Evolutionary conservation across 805 yeast species (phyloP), one percentile per base, ranked within the genome.

Genomic region (Saccharomyces cerevisiae): DNA sequence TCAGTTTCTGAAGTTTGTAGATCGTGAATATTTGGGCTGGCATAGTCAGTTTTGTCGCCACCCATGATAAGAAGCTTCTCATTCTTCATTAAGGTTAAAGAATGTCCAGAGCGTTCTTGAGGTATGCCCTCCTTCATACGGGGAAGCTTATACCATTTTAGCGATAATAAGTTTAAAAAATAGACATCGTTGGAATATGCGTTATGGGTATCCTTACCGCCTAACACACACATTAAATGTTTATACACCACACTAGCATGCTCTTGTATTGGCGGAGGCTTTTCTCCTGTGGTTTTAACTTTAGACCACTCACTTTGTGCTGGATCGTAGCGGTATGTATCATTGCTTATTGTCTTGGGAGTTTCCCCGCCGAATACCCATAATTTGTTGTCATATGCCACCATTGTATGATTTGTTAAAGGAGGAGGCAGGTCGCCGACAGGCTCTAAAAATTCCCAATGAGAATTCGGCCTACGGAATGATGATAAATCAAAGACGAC

Each of bases 351-450:
- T 50, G 79, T 77, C 56, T 78, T 82, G 28, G 85, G 81, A 62
- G 89, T 89, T 55, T 89, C 87, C 55, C 99, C 99, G 56, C 99
- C 99, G 72, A 87, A 94, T 10, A 94, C 75, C 76, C 85, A 92
- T 53, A 94, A 75, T 66, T 84, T 84, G 67, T 85, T 83, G 59
- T 86, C 84, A 72, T 79, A 85, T 1, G 92, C 80, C 22, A 84
- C 81, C 87, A 91, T 89, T 4, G 96, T 79, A 72, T 94, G 99
- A 69, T 91, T 90, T 1, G 97, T 83, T 59, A 96, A 76, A 1
- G 96, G 89, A 1, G 96, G 95, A 47, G 76, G 76, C 11, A 76
- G 67, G 51, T 70, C 64, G 17, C 74, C 70, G 36, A 70, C 64
- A 2, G 90, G 84, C 48, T 76, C 77, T 17, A 89, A 76, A 61